Evolutionary conservation across 768 basidiomycete genomes (phyloP).

Genomic region (Mycena chlorophos): DNA sequence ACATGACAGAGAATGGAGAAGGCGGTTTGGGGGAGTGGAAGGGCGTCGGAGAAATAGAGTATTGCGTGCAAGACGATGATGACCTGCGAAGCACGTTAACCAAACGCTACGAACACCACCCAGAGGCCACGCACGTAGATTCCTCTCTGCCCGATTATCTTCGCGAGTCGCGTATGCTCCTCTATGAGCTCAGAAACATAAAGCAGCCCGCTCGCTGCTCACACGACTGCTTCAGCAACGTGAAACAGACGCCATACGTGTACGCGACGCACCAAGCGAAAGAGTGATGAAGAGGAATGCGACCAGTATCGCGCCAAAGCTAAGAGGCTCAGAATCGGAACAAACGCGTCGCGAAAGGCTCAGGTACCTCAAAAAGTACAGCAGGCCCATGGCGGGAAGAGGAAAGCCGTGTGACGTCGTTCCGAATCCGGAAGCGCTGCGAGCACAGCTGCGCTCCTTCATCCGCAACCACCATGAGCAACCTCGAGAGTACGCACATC

Average conservation of each 20-base stretch:
- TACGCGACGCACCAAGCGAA: slow-evolving; percentile 67
- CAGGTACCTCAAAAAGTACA: slow-evolving; percentile 62
- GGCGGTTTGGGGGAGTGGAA: slow-evolving; percentile 70
- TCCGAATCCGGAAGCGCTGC: background rate
- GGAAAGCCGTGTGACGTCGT: background rate
- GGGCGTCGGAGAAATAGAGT: slow-evolving; percentile 76
- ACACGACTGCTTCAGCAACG: too few relatives aligned
- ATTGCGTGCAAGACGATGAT: slow-evolving; percentile 78
- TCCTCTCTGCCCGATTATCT: slow-evolving; percentile 77
- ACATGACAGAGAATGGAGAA: slow-evolving; percentile 86
- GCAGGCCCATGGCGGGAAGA: slow-evolving; percentile 44
- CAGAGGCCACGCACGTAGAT: slow-evolving; percentile 70
- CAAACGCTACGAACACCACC: background rate
- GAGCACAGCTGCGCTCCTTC: background rate
- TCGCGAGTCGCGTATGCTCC: slow-evolving; percentile 84
- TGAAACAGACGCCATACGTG: too few relatives aligned
- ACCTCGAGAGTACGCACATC: slow-evolving; percentile 79
- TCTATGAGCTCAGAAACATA: slow-evolving; percentile 96
- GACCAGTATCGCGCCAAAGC: slow-evolving; percentile 73
- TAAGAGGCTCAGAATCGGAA: slow-evolving; percentile 31
- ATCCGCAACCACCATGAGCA: slow-evolving; percentile 55
- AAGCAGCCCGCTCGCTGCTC: slow-evolving; percentile 88
- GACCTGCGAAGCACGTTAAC: slow-evolving; percentile 45
- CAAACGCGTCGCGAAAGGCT: background rate
- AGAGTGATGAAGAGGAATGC: slow-evolving; percentile 91